Percentiles rank a stretch among this genome's conserved stretches.
These are phyloP conservation scores for Colletotrichum sp. DNA, from an alignment of 2,329 filamentous ascomycete genomes.

Conservation along the genomic window DNA sequence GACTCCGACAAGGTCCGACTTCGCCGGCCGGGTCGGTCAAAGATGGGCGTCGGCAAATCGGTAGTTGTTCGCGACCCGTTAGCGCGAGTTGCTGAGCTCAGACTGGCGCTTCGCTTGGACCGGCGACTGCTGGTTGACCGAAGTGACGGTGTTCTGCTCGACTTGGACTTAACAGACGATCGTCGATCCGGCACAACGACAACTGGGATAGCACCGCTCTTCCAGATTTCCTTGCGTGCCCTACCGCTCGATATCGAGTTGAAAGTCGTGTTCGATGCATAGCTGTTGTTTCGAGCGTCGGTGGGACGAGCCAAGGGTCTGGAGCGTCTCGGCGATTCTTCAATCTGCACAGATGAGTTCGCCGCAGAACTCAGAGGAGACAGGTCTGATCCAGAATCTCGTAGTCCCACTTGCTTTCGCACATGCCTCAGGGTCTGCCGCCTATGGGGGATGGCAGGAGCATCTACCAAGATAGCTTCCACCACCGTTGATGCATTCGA, in stretches of 20 bases:
- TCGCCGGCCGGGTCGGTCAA: slow-evolving; percentile 46
- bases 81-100: slow-evolving; percentile 50
- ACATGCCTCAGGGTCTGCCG: slow-evolving; percentile 66
- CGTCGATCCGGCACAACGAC: slow-evolving; percentile 65
- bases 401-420: slow-evolving; percentile 57
- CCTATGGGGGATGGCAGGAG: slow-evolving; percentile 44
- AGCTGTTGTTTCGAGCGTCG: slow-evolving; percentile 47
- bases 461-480: slow-evolving; percentile 62
- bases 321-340: slow-evolving; percentile 31
- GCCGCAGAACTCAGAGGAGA: slow-evolving; percentile 48
- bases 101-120: slow-evolving; percentile 58
- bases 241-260: slow-evolving; percentile 58
- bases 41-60: slow-evolving; percentile 43
- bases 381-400: slow-evolving; percentile 49
- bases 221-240: slow-evolving; percentile 64
- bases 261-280: slow-evolving; percentile 51
- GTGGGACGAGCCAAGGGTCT: slow-evolving; percentile 31
- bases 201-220: slow-evolving; percentile 65
- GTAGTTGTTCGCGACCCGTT: slow-evolving; percentile 45
- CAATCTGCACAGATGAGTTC: slow-evolving; percentile 39
- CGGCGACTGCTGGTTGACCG: slow-evolving; percentile 66
- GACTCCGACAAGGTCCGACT: slow-evolving; percentile 51
- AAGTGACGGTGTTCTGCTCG: slow-evolving; percentile 57
- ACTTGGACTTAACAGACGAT: slow-evolving; percentile 58
- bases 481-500: slow-evolving; percentile 62